These are phyloP conservation scores for Nectriaceae sp. DNA, from an alignment of 2,329 filamentous ascomycete species.

Conservation along the genomic window DNA sequence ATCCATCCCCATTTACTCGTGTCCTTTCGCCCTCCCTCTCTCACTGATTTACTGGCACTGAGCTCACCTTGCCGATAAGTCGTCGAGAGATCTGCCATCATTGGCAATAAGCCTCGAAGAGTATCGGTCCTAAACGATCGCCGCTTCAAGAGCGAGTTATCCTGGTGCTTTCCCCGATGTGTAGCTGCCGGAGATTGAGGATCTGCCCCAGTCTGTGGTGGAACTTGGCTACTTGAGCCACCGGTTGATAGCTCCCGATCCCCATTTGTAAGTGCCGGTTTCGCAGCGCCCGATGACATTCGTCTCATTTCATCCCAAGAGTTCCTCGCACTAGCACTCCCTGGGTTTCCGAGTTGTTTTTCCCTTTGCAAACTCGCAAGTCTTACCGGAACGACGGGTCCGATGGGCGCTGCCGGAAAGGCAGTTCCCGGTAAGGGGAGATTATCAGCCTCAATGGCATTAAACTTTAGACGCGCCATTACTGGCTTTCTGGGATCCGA, in stretches of 20 bases:
- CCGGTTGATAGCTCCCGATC: background rate
- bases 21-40: constrained; percentile 23
- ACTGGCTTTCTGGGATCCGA: constrained; percentile 8
- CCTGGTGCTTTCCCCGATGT: constrained; percentile 3
- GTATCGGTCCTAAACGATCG: constrained; percentile 23
- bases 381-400: constrained; percentile 20
- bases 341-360: background rate
- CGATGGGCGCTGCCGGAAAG: constrained; percentile 5
- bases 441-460: background rate
- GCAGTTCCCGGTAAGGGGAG: constrained; percentile 6
- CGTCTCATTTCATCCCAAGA: constrained; percentile 5
- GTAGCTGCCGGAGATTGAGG: constrained; percentile 4
- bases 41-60: constrained; percentile 6
- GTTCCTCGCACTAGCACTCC: background rate
- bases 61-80: constrained; percentile 10
- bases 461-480: background rate
- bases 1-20: constrained; percentile 31
- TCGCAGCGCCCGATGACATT: constrained; percentile 6
- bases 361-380: constrained; percentile 21
- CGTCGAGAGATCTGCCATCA: constrained; percentile 17
- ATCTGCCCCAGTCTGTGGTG: constrained; percentile 4
- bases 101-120: constrained; percentile 19
- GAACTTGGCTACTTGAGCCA: background rate
- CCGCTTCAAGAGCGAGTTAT: constrained; percentile 20
- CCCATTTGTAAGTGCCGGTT: background rate